Base-by-base conservation (phyloP, 768 basidiomycete species). In the Gloeostereum incarnatum region DNA sequence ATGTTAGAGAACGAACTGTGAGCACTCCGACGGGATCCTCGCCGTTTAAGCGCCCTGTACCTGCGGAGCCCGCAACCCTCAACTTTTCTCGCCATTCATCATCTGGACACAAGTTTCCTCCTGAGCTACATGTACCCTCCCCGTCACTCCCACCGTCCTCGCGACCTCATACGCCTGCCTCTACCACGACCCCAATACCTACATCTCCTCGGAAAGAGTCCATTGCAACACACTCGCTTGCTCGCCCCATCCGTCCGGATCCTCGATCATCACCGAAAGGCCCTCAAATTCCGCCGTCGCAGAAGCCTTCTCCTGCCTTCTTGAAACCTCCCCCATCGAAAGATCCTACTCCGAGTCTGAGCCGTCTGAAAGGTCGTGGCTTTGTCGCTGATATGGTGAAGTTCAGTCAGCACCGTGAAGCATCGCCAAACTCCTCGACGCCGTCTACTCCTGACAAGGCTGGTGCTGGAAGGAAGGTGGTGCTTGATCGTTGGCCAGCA, bases 371-470 rank as follows among this genome's bases (percentile, higher is more conserved):
- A 49, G 88, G 88, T 14, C 77, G 88, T 27, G 88, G 88, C 3
- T 89, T 91, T 51, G 88, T 91, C 2, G 81, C 85, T 56, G 85
- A 71, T 45, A 77, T 87, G 63, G 81, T 91, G 23, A 78, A 81
- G 56, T 79, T 69, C 33, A 85, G 75, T 48, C 62, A 70, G 13
- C 63, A 71, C 45, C 55, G 79, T 4, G 69, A 74, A 42, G 61
- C 56, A 13, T 57, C 67, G 33, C 54, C 69, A 0, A 30, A 58
- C 10, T 49, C 58, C 42, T 57, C 58, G 3, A 21, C 32, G 35
- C 54, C 59, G 7, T 45, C 43, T 35, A 49, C 54, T 17, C 44
- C 58, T n/a, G 59, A 58, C 39, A 64, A 57, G 42, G 41, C 54
- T 41, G 60, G 51, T 34, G 52, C 58, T 26, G 31, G 52, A 32